Evolutionary conservation across 306 rosid species (phyloP), one percentile per base, ranked within the genome.

Genomic region (Alnus rubra): DNA sequence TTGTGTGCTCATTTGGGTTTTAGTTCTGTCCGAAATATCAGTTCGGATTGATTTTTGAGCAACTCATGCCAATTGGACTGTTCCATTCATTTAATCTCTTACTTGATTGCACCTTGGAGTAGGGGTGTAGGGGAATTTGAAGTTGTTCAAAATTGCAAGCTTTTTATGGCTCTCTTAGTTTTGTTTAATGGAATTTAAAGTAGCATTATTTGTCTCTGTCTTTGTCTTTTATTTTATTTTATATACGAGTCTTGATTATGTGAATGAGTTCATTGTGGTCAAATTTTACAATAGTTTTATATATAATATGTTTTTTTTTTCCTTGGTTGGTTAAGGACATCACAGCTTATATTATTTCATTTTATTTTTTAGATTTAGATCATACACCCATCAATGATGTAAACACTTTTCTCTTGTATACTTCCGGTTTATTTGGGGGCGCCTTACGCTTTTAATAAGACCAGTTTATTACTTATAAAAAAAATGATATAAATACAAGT

Each of bases 11-110:
- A 58, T 19, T 73, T 52, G 50, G 76, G 31, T 76, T 47, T 55
- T 56, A 37, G 75, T 74, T 33, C 42, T 76, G 19, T 55, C 54
- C 44, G 77, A 78, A 50, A 42, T 81, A 19, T 50, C 77, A 35
- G 44, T 67, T 65, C 28, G 74, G n/a, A 31, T 60, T 13, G 10
- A 42, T 69, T 33, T 53, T 55, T 39, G 28, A 47, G 56, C 11
- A 28, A 30, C 15, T 55, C 37, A 4, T 4, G 30, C 3, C 70
- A 30, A 19, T 47, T 35, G 45, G 51, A 49, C 84, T 54, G 62
- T 59, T 78, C 15, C 39, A 18, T 73, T 63, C 15, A 53, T 72
- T n/a, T 35, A 35, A 30, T 47, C 70, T 49, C 52, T 49, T 12
- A 39, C 49, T 76, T 71, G 31, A 52, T 81, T 69, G 28, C 76